Base-by-base conservation (phyloP, 2,329 filamentous ascomycete genomes). In the Mollisia scopiformis region DNA sequence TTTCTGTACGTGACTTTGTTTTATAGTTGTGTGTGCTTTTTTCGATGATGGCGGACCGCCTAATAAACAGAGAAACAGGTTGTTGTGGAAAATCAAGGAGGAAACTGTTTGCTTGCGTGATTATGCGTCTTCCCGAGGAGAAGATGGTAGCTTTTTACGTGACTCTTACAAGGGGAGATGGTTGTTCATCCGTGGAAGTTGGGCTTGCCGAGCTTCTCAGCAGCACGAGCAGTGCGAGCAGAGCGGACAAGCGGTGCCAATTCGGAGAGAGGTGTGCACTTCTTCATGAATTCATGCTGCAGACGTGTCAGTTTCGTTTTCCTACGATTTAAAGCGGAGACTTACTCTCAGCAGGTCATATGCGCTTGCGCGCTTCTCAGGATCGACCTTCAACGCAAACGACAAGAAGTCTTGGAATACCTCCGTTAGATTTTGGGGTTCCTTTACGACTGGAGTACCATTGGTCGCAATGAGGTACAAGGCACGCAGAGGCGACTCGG, bases 381-480 rank as follows among this genome's bases (percentile, higher is more conserved):
- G 94, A 73, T 98, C 95, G 6, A 99, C 95, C 81, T 96, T 96
- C 57, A 99, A 83, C 6, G 95, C 94, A 76, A 97, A 93, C 71
- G 91, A 88, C 65, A 99, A 80, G 76, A 98, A 99, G 75, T 98
- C 93, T 64, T 88, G 86, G 81, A 99, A 97, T 3, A 94, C 85
- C 0, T 86, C 80, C 10, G 91, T 91, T 54, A 98, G 77, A 51
- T 89, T 88, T 59, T 93, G 86, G 76, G 96, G 92, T 66, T 97
- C 93, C 79, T 98, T 98, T 78, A 99, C 96, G 56, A 89, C 84
- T 1, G 95, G 95, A 16, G 95, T 98, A 51, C 95, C 95, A 73
- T 97, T 97, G 33, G 95, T 98, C 57, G 95, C 95, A 75, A 99
- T 99, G 69, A 99, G 79, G 83, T 95, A 99, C 37, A 99, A 83